Evolutionary conservation across 345 rosid species (phyloP), one percentile per base, ranked within the genome.

Genomic region (Tarenaya hassleriana): DNA sequence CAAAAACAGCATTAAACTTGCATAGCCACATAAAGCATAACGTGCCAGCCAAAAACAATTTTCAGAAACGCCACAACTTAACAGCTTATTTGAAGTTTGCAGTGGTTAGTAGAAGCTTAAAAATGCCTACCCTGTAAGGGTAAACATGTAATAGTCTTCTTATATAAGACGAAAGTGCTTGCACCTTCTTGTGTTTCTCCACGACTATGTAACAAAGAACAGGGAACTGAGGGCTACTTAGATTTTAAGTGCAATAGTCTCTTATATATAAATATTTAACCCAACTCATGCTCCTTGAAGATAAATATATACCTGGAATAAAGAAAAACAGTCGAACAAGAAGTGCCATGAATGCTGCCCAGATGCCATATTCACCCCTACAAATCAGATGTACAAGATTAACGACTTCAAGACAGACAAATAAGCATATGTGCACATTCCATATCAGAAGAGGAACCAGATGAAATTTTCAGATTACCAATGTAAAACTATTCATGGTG

Each of bases 361-460:
- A 92, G 18, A 79, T 31, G 16, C 96, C 98, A 83, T 87, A 84
- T 16, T 92, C 94, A 47, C 95, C 84, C 77, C 96, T 92, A 76
- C 59, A 79, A 71, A 47, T 37, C 7, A 71, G 47, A 63, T 16
- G 7, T 27, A 44, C 10, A 61, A 54, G 21, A 10, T 47, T 13
- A 19, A 42, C 0, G 24, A 62, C 24, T 48, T 37, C 15, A 35
- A 43, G 20, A 57, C 11, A 7, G 7, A 49, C 16, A 4, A 20
- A 55, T 1, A 13, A 51, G 0, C 13, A 41, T 11, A 12, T 7
- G 41, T 41, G 33, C 34, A 18, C 48, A 51, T 16, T 21, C 16
- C 35, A 27, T 7, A 10, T 10, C 6, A 21, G 16, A 47, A 5
- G 29, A 24, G 29, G 29, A 24, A 5, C 29, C 5, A 5, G 5